Conservation (phyloP, 768 basidiomycete species). For the Tephrocybe sp. region DNA sequence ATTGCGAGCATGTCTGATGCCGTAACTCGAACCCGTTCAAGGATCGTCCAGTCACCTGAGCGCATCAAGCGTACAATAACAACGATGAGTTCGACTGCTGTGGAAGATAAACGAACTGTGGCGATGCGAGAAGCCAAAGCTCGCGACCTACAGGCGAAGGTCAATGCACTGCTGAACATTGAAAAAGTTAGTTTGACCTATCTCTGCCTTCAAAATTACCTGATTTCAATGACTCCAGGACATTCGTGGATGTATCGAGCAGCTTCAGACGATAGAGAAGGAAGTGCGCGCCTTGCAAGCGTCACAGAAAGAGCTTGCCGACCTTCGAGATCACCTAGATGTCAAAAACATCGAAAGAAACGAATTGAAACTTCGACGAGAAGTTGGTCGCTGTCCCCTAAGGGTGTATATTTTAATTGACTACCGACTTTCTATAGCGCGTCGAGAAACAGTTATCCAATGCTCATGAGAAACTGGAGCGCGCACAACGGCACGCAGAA, state of each 20-base stretch:
- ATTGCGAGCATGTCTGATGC: constrained; percentile 55
- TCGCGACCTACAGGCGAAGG: constrained; percentile 73
- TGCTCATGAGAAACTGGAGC: constrained; percentile 79
- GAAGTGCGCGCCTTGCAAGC: constrained; percentile 62
- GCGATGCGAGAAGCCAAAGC: constrained; percentile 68
- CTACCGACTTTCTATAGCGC: constrained; percentile 45
- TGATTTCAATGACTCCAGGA: constrained; percentile 42
- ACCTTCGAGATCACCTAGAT: constrained; percentile 66
- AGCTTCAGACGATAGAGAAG: constrained; percentile 71
- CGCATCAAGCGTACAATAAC: constrained; percentile 80
- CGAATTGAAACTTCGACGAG: constrained; percentile 62
- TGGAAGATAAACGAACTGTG: constrained; percentile 70
- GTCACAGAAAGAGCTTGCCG: constrained; percentile 64
- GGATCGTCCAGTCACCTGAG: constrained; percentile 91
- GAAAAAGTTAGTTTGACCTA: constrained; percentile 56
- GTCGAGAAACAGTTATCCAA: constrained; percentile 78
- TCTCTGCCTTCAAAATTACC: not conserved
- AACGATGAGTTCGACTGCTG: constrained; percentile 64
- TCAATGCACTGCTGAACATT: constrained; percentile 65
- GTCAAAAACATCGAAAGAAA: constrained; percentile 73
- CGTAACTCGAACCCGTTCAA: constrained; percentile 60
- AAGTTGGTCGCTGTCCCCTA: constrained; percentile 39
- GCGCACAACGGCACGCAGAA: constrained; percentile 75
- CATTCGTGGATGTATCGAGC: constrained; percentile 67
- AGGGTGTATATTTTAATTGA: not conserved